Base-by-base conservation (phyloP, 139 green algal species). In the Chlamydomonas schloesseri region DNA sequence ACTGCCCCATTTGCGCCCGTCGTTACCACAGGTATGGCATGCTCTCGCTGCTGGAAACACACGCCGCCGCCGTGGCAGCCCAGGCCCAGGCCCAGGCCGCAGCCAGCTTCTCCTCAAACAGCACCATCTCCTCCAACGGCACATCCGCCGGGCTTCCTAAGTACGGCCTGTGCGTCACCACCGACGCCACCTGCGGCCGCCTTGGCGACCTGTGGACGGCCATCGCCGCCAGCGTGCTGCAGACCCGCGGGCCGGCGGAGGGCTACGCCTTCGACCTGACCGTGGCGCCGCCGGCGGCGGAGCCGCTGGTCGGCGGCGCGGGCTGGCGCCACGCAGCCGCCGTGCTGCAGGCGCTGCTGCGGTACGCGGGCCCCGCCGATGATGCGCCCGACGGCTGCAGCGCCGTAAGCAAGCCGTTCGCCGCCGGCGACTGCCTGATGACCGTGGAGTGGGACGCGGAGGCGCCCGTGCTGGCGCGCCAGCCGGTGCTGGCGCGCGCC, bases 381-480 rank as follows among this genome's bases (percentile, higher is more conserved):
- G 64, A 70, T 1, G 29, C 64, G 29, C 65, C 65, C 14, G 65
- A 21, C n/a, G 5, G 1, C 13, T 76, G 70, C 37, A 1, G 3
- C 24, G 24, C 13, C 23, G 70, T 34, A 4, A 76, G 70, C 70
- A 23, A 0, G 24, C 18, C 37, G 8, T 76, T 76, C 21, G 11
- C 10, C 0, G 24, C 23, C 24, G 70, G 70, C 37, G 70, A 76
- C 24, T 76, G 70, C 70, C 2, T 76, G 24, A 33, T 76, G 70
- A 76, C 70, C 1, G 4, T 76, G 37, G 70, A 76, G 37, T 76
- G 70, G 70, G 70, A 76, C 37, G 70, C 70, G 10, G 70, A 23
- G 23, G 5, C 57, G 23, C 36, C 70, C 3, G 26, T 24, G 5
- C 8, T 76, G 10, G 36, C 34, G 6, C 33, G 33, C 42, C 42